Base-by-base conservation (phyloP, 2,329 filamentous ascomycete species). In the Aspergillus sp. region DNA sequence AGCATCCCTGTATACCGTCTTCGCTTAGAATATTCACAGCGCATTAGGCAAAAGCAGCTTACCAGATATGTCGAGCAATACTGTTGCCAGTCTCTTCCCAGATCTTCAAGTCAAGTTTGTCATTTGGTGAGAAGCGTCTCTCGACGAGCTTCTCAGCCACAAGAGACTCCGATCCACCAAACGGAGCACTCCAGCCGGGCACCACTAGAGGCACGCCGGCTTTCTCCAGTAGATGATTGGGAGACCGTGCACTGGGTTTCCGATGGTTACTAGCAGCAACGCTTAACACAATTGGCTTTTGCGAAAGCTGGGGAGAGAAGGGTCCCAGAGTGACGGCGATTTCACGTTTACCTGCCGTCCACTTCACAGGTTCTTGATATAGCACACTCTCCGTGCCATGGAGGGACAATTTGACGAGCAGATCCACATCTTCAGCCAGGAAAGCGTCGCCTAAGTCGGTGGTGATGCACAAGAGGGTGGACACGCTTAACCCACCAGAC, bases 51-150 rank as follows among this genome's bases (percentile, higher is more conserved):
- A 10, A 55, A 32, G 17, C 36, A 41, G 50, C 70, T 65, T 75
- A 86, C 86, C 86, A 89, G 45, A 89, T 77, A 71, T 89, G 86
- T 40, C 85, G 76, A 5, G 86, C 86, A 62, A 89, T 89, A 65
- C 84, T 87, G 62, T 89, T 86, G 3, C 86, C 85, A 0, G 84
- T 87, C 62, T 89, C 86, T 65, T 89, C 86, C 75, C 82, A 85
- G 42, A 89, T 80, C 32, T 69, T 68, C 9, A 85, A 60, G 4
- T 64, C 63, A 5, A 71, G 60, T 19, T 71, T 67, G 33, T 69
- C 65, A 4, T 71, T 60, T 7, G 80, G 69, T 11, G 62, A 61
- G 52, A 86, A 77, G 13, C 79, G 75, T 56, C 85, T 74, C 60
- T 85, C 78, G 1, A 86, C 77, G 13, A 82, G 69, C 57, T 76